These are phyloP conservation scores for Skeletonema tropicum DNA, from an alignment of 108 stramenopile species.

Conservation along the genomic window DNA sequence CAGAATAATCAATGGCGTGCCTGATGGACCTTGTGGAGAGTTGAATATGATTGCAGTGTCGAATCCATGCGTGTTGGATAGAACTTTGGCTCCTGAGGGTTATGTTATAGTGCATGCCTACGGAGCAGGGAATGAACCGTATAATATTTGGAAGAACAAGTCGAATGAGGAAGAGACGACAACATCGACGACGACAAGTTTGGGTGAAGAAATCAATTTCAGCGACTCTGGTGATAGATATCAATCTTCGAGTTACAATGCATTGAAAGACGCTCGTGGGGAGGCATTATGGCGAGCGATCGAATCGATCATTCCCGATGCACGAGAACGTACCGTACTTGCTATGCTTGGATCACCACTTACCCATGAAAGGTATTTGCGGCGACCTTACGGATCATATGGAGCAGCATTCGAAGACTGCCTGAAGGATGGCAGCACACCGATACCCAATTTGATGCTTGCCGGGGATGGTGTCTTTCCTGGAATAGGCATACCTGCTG, in stretches of 20 bases:
- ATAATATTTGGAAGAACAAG: constrained; percentile 80
- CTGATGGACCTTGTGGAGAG: constrained; percentile 85
- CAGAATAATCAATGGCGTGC: constrained; percentile 21
- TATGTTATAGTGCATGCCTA: constrained; percentile 92
- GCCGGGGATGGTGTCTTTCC: constrained; percentile 85
- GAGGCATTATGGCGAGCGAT: constrained; percentile 87
- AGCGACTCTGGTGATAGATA: constrained; percentile 37
- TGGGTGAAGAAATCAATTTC: neutral
- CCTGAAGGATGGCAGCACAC: constrained; percentile 77
- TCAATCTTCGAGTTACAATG: constrained; percentile 55
- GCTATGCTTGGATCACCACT: constrained; percentile 86
- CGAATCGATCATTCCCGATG: constrained; percentile 89
- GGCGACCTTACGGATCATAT: constrained; percentile 85
- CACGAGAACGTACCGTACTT: constrained; percentile 72
- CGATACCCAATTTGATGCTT: constrained; percentile 69
- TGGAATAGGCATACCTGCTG: constrained; percentile 85
- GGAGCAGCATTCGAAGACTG: constrained; percentile 89
- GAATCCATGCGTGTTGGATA: constrained; percentile 87
- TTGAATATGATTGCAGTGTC: constrained; percentile 93
- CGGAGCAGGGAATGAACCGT: constrained; percentile 92
- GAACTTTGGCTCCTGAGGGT: constrained; percentile 81
- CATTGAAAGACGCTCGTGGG: constrained; percentile 80
- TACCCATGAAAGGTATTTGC: constrained; percentile 89
- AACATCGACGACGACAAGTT: neutral
- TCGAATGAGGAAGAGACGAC: neutral